Percentiles rank a stretch among this genome's conserved stretches.
Conservation (phyloP, 331 rosid species). For the Malus hybrid region DNA sequence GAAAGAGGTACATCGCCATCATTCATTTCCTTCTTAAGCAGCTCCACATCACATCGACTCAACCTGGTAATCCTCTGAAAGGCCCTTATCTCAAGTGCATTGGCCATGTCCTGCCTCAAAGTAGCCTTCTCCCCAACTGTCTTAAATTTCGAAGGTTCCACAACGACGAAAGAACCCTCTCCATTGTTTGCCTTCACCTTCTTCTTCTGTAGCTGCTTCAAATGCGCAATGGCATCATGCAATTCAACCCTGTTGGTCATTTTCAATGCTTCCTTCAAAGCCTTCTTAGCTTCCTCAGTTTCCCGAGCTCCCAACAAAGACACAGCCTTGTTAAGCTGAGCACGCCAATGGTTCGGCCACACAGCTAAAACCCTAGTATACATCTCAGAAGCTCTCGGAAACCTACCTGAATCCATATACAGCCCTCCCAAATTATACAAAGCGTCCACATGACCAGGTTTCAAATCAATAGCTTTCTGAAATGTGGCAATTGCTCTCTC, state of each 20-base stretch:
- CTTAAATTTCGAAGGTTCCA: constrained; percentile 35
- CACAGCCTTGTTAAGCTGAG: constrained; percentile 54
- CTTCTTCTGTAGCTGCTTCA: constrained; percentile 51
- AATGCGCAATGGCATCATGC: constrained; percentile 48
- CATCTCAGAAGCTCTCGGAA: constrained; percentile 51
- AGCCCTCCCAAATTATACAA: constrained; percentile 51
- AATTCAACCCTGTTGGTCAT: constrained; percentile 55
- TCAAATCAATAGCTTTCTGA: constrained; percentile 49
- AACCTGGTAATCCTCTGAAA: constrained; percentile 47
- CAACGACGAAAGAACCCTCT: constrained; percentile 30
- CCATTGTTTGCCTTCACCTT: constrained; percentile 33
- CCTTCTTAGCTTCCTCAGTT: constrained; percentile 45
- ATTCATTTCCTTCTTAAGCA: constrained; percentile 36
- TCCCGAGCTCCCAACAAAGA: constrained; percentile 47
- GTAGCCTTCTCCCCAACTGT: constrained; percentile 36
- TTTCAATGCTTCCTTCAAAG: constrained; percentile 48
- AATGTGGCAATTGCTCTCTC: constrained; percentile 41
- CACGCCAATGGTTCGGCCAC: constrained; percentile 57
- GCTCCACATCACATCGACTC: constrained; percentile 41
- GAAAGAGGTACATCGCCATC: constrained; percentile 41
- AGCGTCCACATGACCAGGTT: constrained; percentile 48
- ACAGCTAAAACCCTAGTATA: constrained; percentile 46
- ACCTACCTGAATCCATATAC: constrained; percentile 46
- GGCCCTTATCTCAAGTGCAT: constrained; percentile 39
- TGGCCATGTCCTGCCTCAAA: constrained; percentile 27